Percentiles rank a stretch among this genome's conserved stretches.
Conservation (phyloP, 2,329 filamentous ascomycete species). For the Thielaviopsis populi region DNA sequence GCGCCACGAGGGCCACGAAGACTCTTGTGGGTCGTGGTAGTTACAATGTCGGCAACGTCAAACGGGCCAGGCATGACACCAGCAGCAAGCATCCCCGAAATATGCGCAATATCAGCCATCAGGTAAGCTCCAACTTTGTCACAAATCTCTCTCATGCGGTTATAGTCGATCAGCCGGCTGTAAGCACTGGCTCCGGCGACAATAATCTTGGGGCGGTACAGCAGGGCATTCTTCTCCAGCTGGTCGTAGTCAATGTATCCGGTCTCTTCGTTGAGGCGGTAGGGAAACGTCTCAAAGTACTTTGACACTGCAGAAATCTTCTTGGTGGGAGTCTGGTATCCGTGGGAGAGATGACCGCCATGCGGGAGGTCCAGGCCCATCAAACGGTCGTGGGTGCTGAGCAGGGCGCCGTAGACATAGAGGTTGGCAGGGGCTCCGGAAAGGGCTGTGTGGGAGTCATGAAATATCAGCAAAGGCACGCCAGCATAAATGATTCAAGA, state of each 20-base stretch:
- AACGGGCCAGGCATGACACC: conserved; percentile 87
- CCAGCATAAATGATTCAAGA: neutral
- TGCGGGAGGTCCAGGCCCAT: conserved; percentile 97
- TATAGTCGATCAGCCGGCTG: conserved; percentile 90
- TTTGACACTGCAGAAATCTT: conserved; percentile 98
- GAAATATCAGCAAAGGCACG: neutral
- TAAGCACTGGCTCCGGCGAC: conserved; percentile 92
- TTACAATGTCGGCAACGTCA: conserved; percentile 80
- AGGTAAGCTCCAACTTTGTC: conserved; percentile 89
- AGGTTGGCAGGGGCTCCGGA: conserved; percentile 63
- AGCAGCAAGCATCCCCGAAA: conserved; percentile 84
- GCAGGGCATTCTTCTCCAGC: conserved; percentile 68
- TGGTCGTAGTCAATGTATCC: conserved; percentile 91
- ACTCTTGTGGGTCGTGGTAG: conserved; percentile 96
- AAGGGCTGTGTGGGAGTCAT: conserved; percentile 40
- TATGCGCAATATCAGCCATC: conserved; percentile 91
- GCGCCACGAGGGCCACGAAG: conserved; percentile 87
- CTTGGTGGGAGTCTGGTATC: conserved; percentile 86
- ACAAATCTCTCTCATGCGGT: conserved; percentile 75
- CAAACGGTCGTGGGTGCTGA: conserved; percentile 82
- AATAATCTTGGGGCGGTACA: conserved; percentile 92
- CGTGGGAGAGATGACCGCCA: conserved; percentile 88
- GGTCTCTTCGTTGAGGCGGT: conserved; percentile 77
- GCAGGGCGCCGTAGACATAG: conserved; percentile 89
- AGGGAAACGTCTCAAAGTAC: conserved; percentile 96